phyloP scores from a whole-genome alignment of 352 stramenopile species.

The Pythium dissotocum region DNA sequence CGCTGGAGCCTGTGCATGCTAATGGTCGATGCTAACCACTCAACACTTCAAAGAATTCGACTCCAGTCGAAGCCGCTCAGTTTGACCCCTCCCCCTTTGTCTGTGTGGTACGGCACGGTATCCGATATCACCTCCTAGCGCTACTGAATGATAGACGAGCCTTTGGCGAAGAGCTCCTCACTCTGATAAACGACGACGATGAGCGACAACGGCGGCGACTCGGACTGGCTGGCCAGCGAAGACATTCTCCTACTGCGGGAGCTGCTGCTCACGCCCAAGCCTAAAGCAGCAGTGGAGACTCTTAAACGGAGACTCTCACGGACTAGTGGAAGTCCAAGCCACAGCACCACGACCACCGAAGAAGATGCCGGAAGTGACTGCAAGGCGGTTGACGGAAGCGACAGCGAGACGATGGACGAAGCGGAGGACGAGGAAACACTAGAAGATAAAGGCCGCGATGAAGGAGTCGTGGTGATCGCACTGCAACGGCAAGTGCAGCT shows the following conservation, averaged over 20 bases:
- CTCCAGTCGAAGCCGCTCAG: no score
- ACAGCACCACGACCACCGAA: no score
- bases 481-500: slow-evolving; percentile 17
- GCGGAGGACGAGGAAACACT: neutral
- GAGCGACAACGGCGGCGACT: neutral
- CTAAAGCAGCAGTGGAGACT: neutral
- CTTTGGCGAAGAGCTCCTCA: neutral
- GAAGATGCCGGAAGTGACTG: no score
- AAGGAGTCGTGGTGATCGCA: neutral
- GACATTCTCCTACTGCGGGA: slow-evolving; percentile 12
- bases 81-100: no score
- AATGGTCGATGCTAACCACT: no score
- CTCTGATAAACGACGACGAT: neutral
- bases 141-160: neutral
- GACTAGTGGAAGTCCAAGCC: no score
- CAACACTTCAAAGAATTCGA: no score
- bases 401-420: neutral
- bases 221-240: slow-evolving; percentile 10
- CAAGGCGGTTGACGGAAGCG: neutral
- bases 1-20: no score
- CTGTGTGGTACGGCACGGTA: no score
- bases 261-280: slow-evolving; percentile 10
- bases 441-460: neutral
- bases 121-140: no score
- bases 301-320: no score